Evolutionary conservation across 1,139 yeast species (phyloP), one percentile per base, ranked within the genome.

Genomic region (Saccharomyces hybrid): DNA sequence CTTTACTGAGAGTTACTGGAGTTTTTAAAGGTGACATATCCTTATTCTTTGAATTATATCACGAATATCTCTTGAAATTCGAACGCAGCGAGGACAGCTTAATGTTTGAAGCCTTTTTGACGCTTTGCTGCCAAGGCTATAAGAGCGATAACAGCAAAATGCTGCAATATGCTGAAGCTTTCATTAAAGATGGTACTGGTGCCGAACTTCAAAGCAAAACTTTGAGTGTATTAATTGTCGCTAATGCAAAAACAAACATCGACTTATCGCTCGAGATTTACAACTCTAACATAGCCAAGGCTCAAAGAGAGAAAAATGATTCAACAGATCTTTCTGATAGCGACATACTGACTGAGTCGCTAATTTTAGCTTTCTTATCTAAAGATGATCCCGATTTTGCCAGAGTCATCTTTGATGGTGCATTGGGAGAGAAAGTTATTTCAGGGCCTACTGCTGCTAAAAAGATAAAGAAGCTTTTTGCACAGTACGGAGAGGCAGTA

Each of bases 381-480:
- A 75, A 76, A 41, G 72, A 75, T 44, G 89, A 86, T 62, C 67
- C 88, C 42, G 84, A 81, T 54, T 78, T 86, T 66, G 88, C 89
- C 0, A 75, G 77, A 47, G 76, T 19, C 23, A 3, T 19, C 23
- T 19, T 19, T 19, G 23, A 19, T 47, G 84, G 82, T 60, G 81
- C 85, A 1, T 64, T 75, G 2, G 76, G 73, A 47, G 77, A 77
- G 55, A 70, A 63, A 8, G 61, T 80, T 1, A 55, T 84, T 1
- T 64, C 65, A 14, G 77, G 76, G 28, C 79, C 76, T 27, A 63
- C 66, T 5, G 85, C 82, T 49, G 68, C 75, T 3, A 72, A 73
- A 19, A 65, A 67, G 28, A 65, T 83, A 7, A 80, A 80, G 59
- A 73, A 70, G 26, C 61, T 75, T 3, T 76, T 84, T 63, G 80